Evolutionary conservation across 75 land plant species (phyloP), one percentile per base, ranked within the genome.

Genomic region (Cryptomeria japonica): DNA sequence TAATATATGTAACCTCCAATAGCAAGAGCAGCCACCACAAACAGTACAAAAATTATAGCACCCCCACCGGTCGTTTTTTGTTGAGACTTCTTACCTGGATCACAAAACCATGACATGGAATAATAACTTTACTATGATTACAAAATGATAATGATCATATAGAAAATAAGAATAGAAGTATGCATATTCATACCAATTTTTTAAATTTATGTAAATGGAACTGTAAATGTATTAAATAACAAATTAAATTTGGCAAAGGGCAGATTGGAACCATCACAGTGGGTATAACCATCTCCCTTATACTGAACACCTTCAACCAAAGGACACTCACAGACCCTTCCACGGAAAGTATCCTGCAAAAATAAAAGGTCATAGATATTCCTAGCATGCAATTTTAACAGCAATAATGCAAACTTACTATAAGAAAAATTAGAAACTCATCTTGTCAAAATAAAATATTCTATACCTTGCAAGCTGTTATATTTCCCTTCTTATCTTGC

Each of bases 291-390:
- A 93, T 95, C 99, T 87, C 99, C 99, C 84, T 93, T 92, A 46
- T 95, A 96, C 80, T 93, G 95, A 49, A 97, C 98, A 83, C 98
- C 99, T 64, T 97, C 85, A 82, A 95, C 94, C 84, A 95, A 13
- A 25, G 99, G 99, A 86, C 99, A 97, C 87, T 96, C 94, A 88
- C 97, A 97, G 0, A 96, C 97, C 84, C 95, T 91, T 64, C 97
- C 97, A 42, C 97, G 94, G 72, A 97, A 97, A 25, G 96, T 97
- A 68, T 97, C 99, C 99, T 41, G 2, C 41, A 41, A 41, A 41
- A 41, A 41, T 1, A 41, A 22, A 3, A 41, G 41, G 28, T 2
- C 36, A 2, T 39, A 19, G 9, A 41, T 80, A 3, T 36, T 80
- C 25, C 15, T 22, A 80, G 28, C 10, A 14, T 37, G 3, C 15